Percentiles rank a stretch among this genome's conserved stretches.
These are phyloP conservation scores for Inosperma sp. DNA, from an alignment of 768 basidiomycete species.

Conservation along the genomic window DNA sequence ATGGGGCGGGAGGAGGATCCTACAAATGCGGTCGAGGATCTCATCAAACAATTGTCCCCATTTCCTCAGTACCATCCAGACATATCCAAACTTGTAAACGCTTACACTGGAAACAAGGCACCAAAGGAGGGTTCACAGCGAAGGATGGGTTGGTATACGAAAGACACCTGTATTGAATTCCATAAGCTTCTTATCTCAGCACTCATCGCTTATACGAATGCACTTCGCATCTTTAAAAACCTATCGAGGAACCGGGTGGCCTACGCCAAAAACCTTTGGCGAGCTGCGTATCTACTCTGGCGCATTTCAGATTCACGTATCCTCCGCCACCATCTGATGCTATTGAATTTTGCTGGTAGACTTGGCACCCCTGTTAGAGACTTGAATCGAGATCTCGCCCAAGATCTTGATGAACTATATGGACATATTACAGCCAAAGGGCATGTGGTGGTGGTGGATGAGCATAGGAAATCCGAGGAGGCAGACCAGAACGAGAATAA, in stretches of 20 bases:
- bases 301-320: background rate
- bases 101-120: background rate
- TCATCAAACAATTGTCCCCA: background rate
- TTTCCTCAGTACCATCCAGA: background rate
- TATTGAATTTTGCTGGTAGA: background rate
- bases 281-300: background rate
- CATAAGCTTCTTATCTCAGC: background rate
- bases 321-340: constrained; percentile 1
- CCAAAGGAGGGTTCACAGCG: background rate
- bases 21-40: background rate
- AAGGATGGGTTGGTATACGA: background rate
- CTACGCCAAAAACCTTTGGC: background rate
- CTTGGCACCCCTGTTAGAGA: background rate
- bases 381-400: background rate
- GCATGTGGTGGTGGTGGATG: no score
- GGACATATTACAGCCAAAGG: background rate
- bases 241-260: background rate
- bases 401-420: background rate
- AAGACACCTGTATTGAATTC: background rate
- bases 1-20: background rate
- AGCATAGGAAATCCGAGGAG: no score
- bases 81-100: background rate
- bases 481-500: no score
- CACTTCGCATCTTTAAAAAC: background rate
- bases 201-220: background rate